Percentiles rank a stretch among this genome's conserved stretches.
Conservation (phyloP, 495 filamentous ascomycete species). For the Trichocladium antarcticum region DNA sequence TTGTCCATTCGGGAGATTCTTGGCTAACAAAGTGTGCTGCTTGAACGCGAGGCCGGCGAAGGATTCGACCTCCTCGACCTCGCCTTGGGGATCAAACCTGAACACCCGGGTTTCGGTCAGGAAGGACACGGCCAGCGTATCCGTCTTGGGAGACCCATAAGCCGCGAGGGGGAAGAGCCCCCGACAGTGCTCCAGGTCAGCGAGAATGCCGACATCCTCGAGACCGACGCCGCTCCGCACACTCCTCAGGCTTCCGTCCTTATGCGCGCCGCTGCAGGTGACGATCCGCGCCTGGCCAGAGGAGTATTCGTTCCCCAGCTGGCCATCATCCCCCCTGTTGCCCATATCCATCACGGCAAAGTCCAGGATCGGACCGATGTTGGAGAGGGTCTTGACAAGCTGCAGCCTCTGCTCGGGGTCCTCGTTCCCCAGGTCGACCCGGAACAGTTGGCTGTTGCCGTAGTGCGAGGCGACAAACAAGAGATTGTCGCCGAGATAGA, state of each 20-base stretch:
- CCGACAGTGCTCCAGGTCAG: constrained; percentile 64
- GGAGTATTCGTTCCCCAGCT: constrained; percentile 73
- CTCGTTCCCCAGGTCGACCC: constrained; percentile 35
- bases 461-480: constrained; percentile 87
- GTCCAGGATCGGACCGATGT: constrained; percentile 84
- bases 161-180: constrained; percentile 51
- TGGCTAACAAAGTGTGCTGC: constrained; percentile 61
- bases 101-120: constrained; percentile 78
- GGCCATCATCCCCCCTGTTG: constrained; percentile 58
- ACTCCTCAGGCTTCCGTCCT: constrained; percentile 76
- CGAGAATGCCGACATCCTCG: constrained; percentile 74
- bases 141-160: constrained; percentile 35
- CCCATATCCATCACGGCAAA: constrained; percentile 94
- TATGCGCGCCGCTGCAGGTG: constrained; percentile 76
- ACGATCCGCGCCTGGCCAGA: constrained; percentile 93
- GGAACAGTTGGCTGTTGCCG: constrained; percentile 79
- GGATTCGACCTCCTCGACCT: constrained; percentile 71
- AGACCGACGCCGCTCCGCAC: constrained; percentile 90
- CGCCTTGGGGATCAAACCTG: constrained; percentile 58
- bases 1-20: constrained; percentile 48
- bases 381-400: constrained; percentile 65
- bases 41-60: constrained; percentile 59
- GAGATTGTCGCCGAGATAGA: constrained; percentile 64
- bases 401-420: constrained; percentile 38
- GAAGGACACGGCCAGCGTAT: constrained; percentile 71